Evolutionary conservation across 495 filamentous ascomycete genomes (phyloP), one percentile per base, ranked within the genome.

Genomic region (Rusavskia elegans): DNA sequence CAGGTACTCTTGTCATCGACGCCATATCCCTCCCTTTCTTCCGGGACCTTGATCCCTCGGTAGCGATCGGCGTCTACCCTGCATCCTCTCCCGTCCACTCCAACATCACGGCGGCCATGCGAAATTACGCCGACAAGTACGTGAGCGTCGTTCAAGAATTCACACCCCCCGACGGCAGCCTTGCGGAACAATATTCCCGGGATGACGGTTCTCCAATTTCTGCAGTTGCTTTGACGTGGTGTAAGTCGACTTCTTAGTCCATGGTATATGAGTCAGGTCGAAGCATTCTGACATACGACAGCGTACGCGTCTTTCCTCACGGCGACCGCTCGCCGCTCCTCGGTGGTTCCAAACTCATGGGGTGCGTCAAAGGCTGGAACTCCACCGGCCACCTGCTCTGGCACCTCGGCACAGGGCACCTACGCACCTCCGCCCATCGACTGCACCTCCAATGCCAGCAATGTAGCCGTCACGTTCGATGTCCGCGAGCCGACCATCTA

Each of bases 151-250:
- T 75, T 14, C 56, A 73, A 38, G 56, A 71, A 56, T 78, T 80
- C 58, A 71, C 71, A 0, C 64, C 66, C 7, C 57, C 69, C 17
- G 67, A 72, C 53, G 82, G 82, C 32, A 65, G 68, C 1, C 53
- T 85, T 7, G 63, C 77, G 5, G 82, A 86, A 62, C 81, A 85
- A 57, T 84, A 70, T 59, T 67, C 69, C 54, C 71, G 73, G 50
- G 63, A 67, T 53, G 65, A 57, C 39, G 82, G 82, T 20, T 50
- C 49, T 0, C 74, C 75, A 0, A 51, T 75, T 39, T 79, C 78
- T 8, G 82, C 80, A 9, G 23, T 56, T 11, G 69, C 83, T 57
- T 66, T 85, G 16, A 85, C 82, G 16, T 86, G 82, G 82, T 83
- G 44, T 46, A 46, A 2, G 44, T 29, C 23, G 8, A 23, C 16